Percentiles rank a stretch among this genome's conserved stretches.
Conservation (phyloP, 306 rosid species). For the Hippophae tibetana region DNA sequence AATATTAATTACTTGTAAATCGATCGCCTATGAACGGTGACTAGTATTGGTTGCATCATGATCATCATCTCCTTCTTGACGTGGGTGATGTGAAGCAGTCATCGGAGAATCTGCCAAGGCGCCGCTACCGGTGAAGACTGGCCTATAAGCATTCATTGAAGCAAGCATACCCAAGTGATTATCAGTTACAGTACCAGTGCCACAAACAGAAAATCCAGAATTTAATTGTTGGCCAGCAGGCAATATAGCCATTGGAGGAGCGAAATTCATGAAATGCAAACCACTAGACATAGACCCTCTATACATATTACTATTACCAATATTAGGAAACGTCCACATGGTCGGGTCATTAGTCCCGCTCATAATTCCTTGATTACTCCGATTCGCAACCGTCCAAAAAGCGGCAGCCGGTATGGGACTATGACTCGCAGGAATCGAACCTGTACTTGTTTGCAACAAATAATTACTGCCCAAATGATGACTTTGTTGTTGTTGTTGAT, state of each 20-base stretch:
- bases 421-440: slow-evolving; percentile 56
- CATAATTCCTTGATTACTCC: slow-evolving; percentile 55
- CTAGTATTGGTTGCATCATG: slow-evolving; percentile 39
- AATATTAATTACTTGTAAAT: no score
- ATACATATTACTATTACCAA: slow-evolving; percentile 51
- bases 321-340: slow-evolving; percentile 79
- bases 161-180: slow-evolving; percentile 67
- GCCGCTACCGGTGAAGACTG: slow-evolving; percentile 17
- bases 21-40: slow-evolving; percentile 42
- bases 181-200: slow-evolving; percentile 26
- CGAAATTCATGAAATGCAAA: slow-evolving; percentile 87
- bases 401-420: slow-evolving; percentile 60
- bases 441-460: slow-evolving; percentile 50
- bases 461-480: slow-evolving; percentile 37
- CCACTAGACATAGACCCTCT: slow-evolving; percentile 66
- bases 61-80: slow-evolving; percentile 34
- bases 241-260: slow-evolving; percentile 55
- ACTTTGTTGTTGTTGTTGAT: slow-evolving; percentile 47
- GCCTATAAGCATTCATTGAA: slow-evolving; percentile 60
- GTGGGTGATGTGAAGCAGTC: slow-evolving; percentile 60
- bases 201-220: slow-evolving; percentile 11
- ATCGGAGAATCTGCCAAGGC: slow-evolving; percentile 61
- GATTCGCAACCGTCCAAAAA: slow-evolving; percentile 79
- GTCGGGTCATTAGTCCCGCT: slow-evolving; percentile 52
- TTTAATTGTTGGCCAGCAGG: slow-evolving; percentile 64